phyloP scores from a whole-genome alignment of 1,139 yeast species.

The Zygosaccharomyces pseudobailii region DNA sequence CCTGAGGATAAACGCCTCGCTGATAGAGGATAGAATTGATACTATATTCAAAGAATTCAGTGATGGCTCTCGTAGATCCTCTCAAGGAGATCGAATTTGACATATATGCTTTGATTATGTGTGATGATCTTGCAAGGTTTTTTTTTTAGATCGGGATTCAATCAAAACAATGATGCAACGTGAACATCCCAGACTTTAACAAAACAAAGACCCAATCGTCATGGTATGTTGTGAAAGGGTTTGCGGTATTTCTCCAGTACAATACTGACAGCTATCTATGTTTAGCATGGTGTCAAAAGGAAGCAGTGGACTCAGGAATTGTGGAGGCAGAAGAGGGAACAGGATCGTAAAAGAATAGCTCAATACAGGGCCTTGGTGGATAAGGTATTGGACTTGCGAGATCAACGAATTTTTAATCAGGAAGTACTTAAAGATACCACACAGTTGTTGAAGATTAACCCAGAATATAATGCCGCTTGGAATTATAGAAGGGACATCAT shows the following conservation, averaged over 20 bases:
- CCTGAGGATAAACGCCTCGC: constrained; percentile 85
- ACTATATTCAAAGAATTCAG: constrained; percentile 80
- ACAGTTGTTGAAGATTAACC: constrained; percentile 58
- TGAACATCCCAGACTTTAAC: not conserved
- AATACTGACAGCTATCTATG: not conserved
- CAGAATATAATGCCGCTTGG: constrained; percentile 90
- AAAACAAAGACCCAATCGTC: not conserved
- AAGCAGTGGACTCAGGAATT: constrained; percentile 55
- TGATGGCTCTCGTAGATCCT: constrained; percentile 73
- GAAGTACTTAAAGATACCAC: constrained; percentile 52
- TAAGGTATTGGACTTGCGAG: constrained; percentile 40
- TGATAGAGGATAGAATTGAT: constrained; percentile 80
- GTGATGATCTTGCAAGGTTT: constrained; percentile 4
- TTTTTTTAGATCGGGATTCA: too few species aligned
- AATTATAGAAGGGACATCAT: constrained; percentile 78
- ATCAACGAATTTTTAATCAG: constrained; percentile 34
- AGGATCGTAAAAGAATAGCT: constrained; percentile 51
- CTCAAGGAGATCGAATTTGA: constrained; percentile 47
- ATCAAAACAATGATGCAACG: too few species aligned
- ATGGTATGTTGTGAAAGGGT: constrained; percentile 5
- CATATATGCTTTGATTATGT: constrained; percentile 9
- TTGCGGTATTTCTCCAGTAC: not conserved
- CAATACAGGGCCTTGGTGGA: constrained; percentile 48
- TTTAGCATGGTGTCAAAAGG: constrained; percentile 68
- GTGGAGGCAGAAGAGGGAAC: constrained; percentile 47